Base-by-base conservation (phyloP, 2,329 filamentous ascomycete genomes). In the Pseudogymnoascus sp. region DNA sequence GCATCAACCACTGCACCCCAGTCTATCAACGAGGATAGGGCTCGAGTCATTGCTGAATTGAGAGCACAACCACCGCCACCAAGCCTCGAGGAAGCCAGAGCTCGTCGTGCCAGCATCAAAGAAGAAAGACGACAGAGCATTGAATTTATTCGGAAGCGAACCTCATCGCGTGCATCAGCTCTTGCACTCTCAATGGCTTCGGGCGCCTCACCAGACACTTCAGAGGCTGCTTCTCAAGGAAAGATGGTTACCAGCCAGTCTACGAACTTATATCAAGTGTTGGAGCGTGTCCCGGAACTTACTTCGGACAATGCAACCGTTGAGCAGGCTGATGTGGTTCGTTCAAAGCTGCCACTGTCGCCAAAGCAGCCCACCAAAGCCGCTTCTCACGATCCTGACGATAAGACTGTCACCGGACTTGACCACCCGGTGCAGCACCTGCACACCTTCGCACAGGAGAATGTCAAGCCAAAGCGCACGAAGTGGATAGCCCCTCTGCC, bases 41-140 rank as follows among this genome's bases (percentile, higher is more conserved):
- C 47, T 33, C 15, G 47, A 28, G 47, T 53, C 18, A 53, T 53
- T 53, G 47, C 28, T 4, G n/a, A 53, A 11, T 53, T 33, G 47
- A 53, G 47, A 53, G 47, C 47, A 6, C 28, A 61, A 0, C 58
- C 57, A 4, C 30, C 61, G 6, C 66, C 62, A n/a, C 20, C 64
- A 22, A 64, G 63, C 4, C 62, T 68, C 2, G 61, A 62, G 9
- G 30, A 67, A 58, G 66, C 59, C n/a, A 60, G 66, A 6, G 35
- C 63, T 25, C 64, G 64, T 1, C 61, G 66, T 14, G 64, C 62
- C 3, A 63, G 58, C 14, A 53, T 65, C 5, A 63, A 63, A 22
- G 37, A 61, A 8, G 57, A 62, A 37, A 57, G 62, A 25, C 18
- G 28, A 1, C 36, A 36, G 7, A 60, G 37, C 22, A 53, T 62